Evolutionary conservation across 2,329 filamentous ascomycete species (phyloP), one percentile per base, ranked within the genome.

Genomic region (Sclerotinia subarctica): DNA sequence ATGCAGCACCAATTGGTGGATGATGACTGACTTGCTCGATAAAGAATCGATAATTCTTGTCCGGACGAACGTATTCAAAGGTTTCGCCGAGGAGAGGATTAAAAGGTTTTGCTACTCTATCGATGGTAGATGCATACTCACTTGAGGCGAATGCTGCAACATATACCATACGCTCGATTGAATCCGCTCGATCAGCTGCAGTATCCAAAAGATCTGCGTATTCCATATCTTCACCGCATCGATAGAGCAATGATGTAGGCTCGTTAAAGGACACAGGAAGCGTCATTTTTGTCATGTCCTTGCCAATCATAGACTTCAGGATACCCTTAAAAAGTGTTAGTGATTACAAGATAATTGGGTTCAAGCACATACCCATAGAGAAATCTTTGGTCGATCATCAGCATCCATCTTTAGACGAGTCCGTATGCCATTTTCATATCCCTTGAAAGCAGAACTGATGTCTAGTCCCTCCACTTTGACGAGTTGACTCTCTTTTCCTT

Each of bases 251-350:
- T 7, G 95, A 98, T 0, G 95, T 99, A 0, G 95, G 95, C 79
- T 99, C 95, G 80, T 99, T 99, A 83, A 99, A 98, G 0, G 95
- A 97, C 2, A 99, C 95, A 0, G 95, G 95, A 26, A 99, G 82
- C 0, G 95, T 98, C 94, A 99, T 99, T 82, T 96, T 98, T 49
- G 95, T 98, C 95, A 99, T 98, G 77, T 99, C 95, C 79, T 99
- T 98, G 71, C 95, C 95, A 79, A 99, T 97, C 95, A 99, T 98
- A 29, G 94, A 98, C 82, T 98, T 99, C 71, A 99, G 82, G 74
- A 99, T 97, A 73, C 91, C 90, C 94, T 97, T 72, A 11, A 66
- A 65, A 38, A 58, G 21, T 54, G 66, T 79, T 70, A 80, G 72
- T 60, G 59, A 47, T 19, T n/a, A 29, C 24, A 54, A 58, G 13